Evolutionary conservation across 305 asterid genomes (phyloP).

Genomic region (Rubia peregrina): DNA sequence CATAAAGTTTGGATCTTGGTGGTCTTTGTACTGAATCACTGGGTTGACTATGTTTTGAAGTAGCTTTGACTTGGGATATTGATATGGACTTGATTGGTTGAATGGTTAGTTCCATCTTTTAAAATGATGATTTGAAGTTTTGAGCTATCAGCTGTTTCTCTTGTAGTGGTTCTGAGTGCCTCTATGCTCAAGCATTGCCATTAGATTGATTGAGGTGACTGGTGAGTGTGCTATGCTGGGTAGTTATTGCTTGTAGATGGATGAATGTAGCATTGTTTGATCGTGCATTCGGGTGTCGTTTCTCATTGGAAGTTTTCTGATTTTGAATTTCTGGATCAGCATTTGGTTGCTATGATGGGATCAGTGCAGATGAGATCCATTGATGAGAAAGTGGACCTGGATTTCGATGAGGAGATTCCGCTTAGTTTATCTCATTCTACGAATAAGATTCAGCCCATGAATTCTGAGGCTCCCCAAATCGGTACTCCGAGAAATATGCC

Average conservation of each 20-base stretch:
- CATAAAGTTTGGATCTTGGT: slow-evolving; percentile 1
- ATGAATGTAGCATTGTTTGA: background rate
- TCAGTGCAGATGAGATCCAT: slow-evolving; percentile 49
- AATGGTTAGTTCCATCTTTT: background rate
- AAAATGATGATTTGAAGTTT: background rate
- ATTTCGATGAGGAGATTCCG: slow-evolving; percentile 70
- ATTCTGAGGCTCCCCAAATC: slow-evolving; percentile 44
- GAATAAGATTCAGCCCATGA: slow-evolving; percentile 40
- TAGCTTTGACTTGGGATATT: slow-evolving; percentile 6
- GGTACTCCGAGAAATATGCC: slow-evolving; percentile 36
- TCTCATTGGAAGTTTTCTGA: background rate
- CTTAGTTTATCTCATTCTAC: slow-evolving; percentile 41
- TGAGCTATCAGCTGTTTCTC: slow-evolving; percentile 11
- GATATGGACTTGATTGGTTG: background rate
- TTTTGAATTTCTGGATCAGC: background rate
- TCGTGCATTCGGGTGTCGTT: background rate
- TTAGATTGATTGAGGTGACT: slow-evolving; percentile 19
- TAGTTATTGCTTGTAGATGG: background rate
- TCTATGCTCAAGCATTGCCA: slow-evolving; percentile 16
- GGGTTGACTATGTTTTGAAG: slow-evolving; percentile 1
- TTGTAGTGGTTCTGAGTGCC: slow-evolving; percentile 18
- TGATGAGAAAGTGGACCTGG: slow-evolving; percentile 50
- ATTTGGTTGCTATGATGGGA: slow-evolving; percentile 15
- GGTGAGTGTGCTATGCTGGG: slow-evolving; percentile 8
- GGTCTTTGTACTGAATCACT: background rate